These are phyloP conservation scores for Thozetella sp. DNA, from an alignment of 495 filamentous ascomycete species.

Conservation along the genomic window DNA sequence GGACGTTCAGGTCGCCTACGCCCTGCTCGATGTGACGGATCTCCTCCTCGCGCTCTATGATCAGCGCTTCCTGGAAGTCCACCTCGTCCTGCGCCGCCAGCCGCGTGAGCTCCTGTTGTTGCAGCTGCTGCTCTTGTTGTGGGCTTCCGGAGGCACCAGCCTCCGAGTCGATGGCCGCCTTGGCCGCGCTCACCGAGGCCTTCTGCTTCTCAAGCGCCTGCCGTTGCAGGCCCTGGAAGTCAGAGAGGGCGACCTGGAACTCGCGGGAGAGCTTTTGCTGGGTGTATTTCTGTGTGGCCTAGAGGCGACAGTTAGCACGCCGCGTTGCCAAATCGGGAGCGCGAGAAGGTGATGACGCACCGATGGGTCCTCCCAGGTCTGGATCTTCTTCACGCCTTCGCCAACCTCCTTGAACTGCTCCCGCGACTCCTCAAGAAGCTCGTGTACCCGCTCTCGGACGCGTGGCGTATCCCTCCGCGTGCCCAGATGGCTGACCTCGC, in stretches of 20 bases:
- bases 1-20: constrained; percentile 91
- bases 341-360: constrained; percentile 50
- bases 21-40: constrained; percentile 97
- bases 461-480: constrained; percentile 89
- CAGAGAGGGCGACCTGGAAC: constrained; percentile 81
- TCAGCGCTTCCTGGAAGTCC: constrained; percentile 94
- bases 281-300: constrained; percentile 88
- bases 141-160: constrained; percentile 28
- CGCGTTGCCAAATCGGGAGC: background rate
- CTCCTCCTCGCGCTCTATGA: constrained; percentile 93
- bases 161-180: constrained; percentile 58
- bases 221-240: constrained; percentile 90
- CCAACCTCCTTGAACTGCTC: constrained; percentile 89
- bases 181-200: constrained; percentile 78
- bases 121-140: constrained; percentile 59
- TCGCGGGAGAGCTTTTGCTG: constrained; percentile 93
- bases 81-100: constrained; percentile 94
- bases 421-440: constrained; percentile 81
- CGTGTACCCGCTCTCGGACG: constrained; percentile 86
- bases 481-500: constrained; percentile 81
- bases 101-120: constrained; percentile 76
- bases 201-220: constrained; percentile 90
- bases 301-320: constrained; percentile 17
- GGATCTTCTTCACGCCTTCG: constrained; percentile 89
- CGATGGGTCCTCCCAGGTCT: constrained; percentile 89